Evolutionary conservation across 2,329 filamentous ascomycete genomes (phyloP).

Genomic region (Xylariaceae sp.): DNA sequence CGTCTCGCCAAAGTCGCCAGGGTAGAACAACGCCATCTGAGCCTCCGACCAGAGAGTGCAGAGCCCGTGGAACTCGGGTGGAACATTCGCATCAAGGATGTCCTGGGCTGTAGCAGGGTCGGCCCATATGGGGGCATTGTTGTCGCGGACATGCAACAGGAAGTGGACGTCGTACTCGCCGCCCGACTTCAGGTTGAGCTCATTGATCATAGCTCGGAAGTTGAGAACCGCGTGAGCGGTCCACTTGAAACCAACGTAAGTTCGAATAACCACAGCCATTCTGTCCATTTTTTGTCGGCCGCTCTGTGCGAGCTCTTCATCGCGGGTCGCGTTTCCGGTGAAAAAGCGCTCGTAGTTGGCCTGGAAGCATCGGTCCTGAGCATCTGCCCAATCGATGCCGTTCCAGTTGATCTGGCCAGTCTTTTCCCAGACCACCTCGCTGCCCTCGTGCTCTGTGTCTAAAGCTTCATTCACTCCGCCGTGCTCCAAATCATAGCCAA

Average conservation of each 20-base stretch:
- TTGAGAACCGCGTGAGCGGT: slow-evolving; percentile 72
- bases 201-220: slow-evolving; percentile 72
- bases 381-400: slow-evolving; percentile 45
- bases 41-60: slow-evolving; percentile 78
- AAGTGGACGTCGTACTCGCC: slow-evolving; percentile 81
- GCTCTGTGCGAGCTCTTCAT: slow-evolving; percentile 19
- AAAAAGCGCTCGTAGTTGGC: slow-evolving; percentile 59
- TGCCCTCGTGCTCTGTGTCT: slow-evolving; percentile 64
- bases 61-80: slow-evolving; percentile 71
- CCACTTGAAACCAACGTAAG: slow-evolving; percentile 73
- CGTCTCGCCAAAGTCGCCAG: slow-evolving; percentile 61
- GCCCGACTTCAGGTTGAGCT: slow-evolving; percentile 68
- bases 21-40: slow-evolving; percentile 74
- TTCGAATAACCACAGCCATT: slow-evolving; percentile 71
- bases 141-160: slow-evolving; percentile 75
- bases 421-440: slow-evolving; percentile 48
- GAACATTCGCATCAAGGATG: slow-evolving; percentile 58
- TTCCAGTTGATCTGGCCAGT: slow-evolving; percentile 50
- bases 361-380: slow-evolving; percentile 46
- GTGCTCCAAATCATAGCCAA: slow-evolving; percentile 68
- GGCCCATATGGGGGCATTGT: slow-evolving; percentile 72
- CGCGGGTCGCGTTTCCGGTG: slow-evolving; percentile 28
- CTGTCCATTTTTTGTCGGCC: slow-evolving; percentile 41
- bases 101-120: slow-evolving; percentile 66
- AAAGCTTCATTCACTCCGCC: slow-evolving; percentile 67